A percentile compares a stretch with the other conserved stretches of the same genome.
Conservation (phyloP, 2,329 filamentous ascomycete species). For the Herpomyces periplanetae region DNA sequence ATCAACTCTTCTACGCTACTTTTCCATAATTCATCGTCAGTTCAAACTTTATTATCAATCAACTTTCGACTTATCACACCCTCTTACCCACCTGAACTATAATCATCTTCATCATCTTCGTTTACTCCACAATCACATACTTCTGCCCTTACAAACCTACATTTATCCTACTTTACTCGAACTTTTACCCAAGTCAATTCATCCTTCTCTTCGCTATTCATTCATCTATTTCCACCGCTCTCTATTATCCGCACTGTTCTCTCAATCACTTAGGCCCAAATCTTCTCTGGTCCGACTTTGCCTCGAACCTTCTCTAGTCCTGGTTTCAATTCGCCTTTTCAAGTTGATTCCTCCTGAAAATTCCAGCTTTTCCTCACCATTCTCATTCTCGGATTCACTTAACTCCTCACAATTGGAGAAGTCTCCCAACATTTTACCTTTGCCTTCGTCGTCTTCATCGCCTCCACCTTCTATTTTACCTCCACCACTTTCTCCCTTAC, state of each 20-base stretch:
- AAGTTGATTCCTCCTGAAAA: too few relatives aligned
- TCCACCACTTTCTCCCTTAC: conserved; percentile 3
- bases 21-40: conserved; percentile 1
- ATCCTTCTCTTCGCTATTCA: conserved; percentile 5
- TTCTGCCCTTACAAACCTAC: not conserved
- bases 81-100: not conserved
- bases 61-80: not conserved
- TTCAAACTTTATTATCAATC: not conserved
- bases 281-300: too few relatives aligned
- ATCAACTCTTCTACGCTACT: conserved; percentile 4
- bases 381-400: too few relatives aligned
- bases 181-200: conserved; percentile 2
- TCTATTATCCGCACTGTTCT: too few relatives aligned
- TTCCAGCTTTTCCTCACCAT: too few relatives aligned
- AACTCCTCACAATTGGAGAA: too few relatives aligned
- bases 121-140: not conserved
- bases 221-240: too few relatives aligned
- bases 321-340: too few relatives aligned
- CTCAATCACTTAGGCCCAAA: too few relatives aligned
- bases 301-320: too few relatives aligned
- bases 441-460: too few relatives aligned
- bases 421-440: too few relatives aligned
- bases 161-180: conserved; percentile 2
- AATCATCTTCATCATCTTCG: not conserved
- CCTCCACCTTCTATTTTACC: conserved; percentile 2